Evolutionary conservation across 179 eudicot species (phyloP).

Genomic region (Beta macrorhiza): DNA sequence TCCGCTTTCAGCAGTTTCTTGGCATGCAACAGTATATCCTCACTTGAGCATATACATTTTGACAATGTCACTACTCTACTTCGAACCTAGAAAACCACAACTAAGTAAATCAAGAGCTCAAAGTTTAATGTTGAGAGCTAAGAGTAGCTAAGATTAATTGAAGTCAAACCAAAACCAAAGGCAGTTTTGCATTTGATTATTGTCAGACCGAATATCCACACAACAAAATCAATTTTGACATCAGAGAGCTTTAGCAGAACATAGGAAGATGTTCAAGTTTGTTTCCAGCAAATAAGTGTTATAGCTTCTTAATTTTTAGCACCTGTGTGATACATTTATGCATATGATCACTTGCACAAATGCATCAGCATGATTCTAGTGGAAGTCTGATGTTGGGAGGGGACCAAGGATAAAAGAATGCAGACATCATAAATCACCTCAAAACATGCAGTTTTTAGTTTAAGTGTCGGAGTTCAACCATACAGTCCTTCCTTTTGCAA

Average conservation of each 20-base stretch:
- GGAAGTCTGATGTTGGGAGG: not conserved
- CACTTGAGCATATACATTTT: conserved; percentile 56
- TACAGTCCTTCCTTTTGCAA: conserved; percentile 71
- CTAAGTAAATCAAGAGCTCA: not conserved
- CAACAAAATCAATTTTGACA: not conserved
- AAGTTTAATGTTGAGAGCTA: not conserved
- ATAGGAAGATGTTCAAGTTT: not conserved
- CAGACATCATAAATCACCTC: conserved; percentile 57
- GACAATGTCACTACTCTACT: conserved; percentile 78
- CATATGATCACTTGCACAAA: not conserved
- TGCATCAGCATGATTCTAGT: not conserved
- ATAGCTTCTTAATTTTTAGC: not conserved
- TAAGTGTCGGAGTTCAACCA: conserved; percentile 83
- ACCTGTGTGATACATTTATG: not conserved
- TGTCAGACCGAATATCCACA: conserved; percentile 14
- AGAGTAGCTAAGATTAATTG: not conserved
- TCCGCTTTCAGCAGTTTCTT: conserved; percentile 85
- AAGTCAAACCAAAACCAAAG: not conserved
- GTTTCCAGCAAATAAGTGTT: not conserved
- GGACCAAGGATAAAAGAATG: not conserved
- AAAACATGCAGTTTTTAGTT: conserved; percentile 80
- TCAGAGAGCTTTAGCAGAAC: not conserved
- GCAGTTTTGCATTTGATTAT: not conserved
- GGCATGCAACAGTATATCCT: conserved; percentile 81
- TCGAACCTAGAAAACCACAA: conserved; percentile 53